phyloP scores from a whole-genome alignment of 139 green algal genomes.

The Bryopsis sp. region DNA sequence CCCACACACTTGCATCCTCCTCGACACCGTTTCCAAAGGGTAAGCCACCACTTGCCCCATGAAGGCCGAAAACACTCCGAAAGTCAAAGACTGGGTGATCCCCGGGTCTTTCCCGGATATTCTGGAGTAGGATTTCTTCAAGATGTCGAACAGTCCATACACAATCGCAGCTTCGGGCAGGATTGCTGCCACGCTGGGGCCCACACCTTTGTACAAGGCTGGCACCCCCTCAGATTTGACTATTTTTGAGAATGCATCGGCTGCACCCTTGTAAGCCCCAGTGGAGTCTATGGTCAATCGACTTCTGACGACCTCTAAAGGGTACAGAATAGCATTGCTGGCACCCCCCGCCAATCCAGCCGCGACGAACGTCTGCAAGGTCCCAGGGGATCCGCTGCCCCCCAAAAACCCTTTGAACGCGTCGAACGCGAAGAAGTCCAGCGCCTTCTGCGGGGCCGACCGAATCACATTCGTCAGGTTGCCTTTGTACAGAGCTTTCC shows the following conservation, averaged over 20 bases:
- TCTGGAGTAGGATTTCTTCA: slow-evolving; percentile 45
- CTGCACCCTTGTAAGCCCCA: slow-evolving; percentile 22
- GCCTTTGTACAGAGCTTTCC: slow-evolving; percentile 54
- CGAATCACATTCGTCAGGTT: slow-evolving; percentile 73
- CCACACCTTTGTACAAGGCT: slow-evolving; percentile 60
- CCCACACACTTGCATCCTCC: slow-evolving; percentile 47
- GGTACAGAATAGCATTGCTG: slow-evolving; percentile 64
- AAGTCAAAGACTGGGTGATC: slow-evolving; percentile 34
- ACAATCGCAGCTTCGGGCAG: slow-evolving; percentile 76
- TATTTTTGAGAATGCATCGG: slow-evolving; percentile 34
- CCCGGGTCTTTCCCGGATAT: slow-evolving; percentile 26
- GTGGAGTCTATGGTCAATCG: slow-evolving; percentile 35
- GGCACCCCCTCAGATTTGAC: slow-evolving; percentile 39
- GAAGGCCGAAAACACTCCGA: slow-evolving; percentile 44
- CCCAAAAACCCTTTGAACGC: slow-evolving; percentile 36
- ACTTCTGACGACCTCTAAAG: slow-evolving; percentile 59
- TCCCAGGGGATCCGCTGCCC: background rate
- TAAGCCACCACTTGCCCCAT: slow-evolving; percentile 65
- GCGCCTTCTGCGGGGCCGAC: slow-evolving; percentile 55
- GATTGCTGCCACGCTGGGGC: slow-evolving; percentile 54
- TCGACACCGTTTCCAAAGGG: slow-evolving; percentile 61
- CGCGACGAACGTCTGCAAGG: slow-evolving; percentile 21
- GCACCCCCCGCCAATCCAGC: slow-evolving; percentile 53
- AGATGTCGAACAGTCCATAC: slow-evolving; percentile 71
- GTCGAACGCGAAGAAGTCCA: slow-evolving; percentile 80